Conservation (phyloP, 192 early-diverging fungal genomes). For the Umbelopsis ramanniana region DNA sequence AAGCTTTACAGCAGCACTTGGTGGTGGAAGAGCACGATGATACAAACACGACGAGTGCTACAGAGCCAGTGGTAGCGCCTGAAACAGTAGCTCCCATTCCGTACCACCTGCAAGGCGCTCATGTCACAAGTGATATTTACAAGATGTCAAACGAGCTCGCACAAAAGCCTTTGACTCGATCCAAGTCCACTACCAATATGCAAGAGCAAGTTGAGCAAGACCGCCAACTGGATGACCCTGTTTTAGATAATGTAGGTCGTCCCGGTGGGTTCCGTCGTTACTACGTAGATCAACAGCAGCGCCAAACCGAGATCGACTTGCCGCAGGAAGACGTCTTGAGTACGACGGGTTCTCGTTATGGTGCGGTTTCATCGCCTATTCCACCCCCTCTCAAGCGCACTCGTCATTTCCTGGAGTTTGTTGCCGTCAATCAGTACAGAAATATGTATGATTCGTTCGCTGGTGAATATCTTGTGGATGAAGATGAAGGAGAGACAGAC, state of each 20-base stretch:
- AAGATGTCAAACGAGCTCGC: slow-evolving; percentile 40
- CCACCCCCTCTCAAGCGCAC: slow-evolving; percentile 10
- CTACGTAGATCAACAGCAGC: slow-evolving; percentile 60
- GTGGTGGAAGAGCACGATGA: neutral
- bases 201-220: slow-evolving; percentile 14
- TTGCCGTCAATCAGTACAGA: slow-evolving; percentile 17
- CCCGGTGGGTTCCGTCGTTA: slow-evolving; percentile 83
- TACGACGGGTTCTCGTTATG: neutral
- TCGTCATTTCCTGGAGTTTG: slow-evolving; percentile 10
- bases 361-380: neutral
- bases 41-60: too few relatives aligned
- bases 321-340: neutral
- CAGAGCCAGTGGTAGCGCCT: neutral
- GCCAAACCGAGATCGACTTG: neutral
- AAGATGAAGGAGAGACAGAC: neutral
- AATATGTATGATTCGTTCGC: slow-evolving; percentile 13
- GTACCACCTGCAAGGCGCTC: slow-evolving; percentile 44
- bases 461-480: slow-evolving; percentile 14
- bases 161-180: slow-evolving; percentile 21
- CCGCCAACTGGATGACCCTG: slow-evolving; percentile 26
- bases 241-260: slow-evolving; percentile 52
- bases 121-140: slow-evolving; percentile 43
- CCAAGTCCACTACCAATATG: slow-evolving; percentile 4
- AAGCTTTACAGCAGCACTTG: slow-evolving; percentile 5
- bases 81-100: slow-evolving; percentile 25